A percentile compares a stretch with the other conserved stretches of the same genome.
Conservation (phyloP, 2,329 filamentous ascomycete species). For the Ciborinia camelliae region DNA sequence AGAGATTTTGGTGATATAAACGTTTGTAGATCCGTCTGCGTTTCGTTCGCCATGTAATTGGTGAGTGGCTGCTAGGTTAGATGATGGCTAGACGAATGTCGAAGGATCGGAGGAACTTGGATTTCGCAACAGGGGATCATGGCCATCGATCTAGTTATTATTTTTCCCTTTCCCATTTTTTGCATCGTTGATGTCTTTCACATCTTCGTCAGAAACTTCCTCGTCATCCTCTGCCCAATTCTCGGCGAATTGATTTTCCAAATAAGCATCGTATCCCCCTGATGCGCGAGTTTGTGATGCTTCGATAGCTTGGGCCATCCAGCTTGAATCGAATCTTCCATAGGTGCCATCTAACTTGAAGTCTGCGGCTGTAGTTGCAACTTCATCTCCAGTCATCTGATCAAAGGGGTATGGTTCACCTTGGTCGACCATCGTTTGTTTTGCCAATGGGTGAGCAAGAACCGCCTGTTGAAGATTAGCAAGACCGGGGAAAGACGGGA, state of each 20-base stretch:
- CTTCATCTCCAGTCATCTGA: conserved; percentile 30
- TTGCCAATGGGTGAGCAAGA: neutral
- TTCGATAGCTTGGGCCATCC: conserved; percentile 51
- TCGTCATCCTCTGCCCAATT: conserved; percentile 25
- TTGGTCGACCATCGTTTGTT: neutral
- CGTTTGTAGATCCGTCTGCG: neutral
- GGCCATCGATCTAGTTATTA: neutral
- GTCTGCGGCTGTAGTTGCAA: conserved; percentile 50
- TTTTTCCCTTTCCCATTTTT: neutral
- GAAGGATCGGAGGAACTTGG: neutral
- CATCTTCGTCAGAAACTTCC: conserved; percentile 7
- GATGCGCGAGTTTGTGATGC: conserved; percentile 50
- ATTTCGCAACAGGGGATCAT: too few species aligned
- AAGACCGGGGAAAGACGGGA: neutral
- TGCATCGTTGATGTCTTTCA: neutral
- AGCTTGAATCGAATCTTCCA: conserved; percentile 55
- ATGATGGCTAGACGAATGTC: neutral
- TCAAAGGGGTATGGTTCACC: conserved; percentile 12
- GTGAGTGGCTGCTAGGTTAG: neutral
- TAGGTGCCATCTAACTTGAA: conserved; percentile 54
- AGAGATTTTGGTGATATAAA: neutral
- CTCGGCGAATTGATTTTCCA: conserved; percentile 47
- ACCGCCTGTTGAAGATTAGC: neutral
- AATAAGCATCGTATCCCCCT: conserved; percentile 56
- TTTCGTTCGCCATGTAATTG: neutral